Conservation (phyloP, 2,329 filamentous ascomycete genomes). For the Ophiocordyceps sinensis region DNA sequence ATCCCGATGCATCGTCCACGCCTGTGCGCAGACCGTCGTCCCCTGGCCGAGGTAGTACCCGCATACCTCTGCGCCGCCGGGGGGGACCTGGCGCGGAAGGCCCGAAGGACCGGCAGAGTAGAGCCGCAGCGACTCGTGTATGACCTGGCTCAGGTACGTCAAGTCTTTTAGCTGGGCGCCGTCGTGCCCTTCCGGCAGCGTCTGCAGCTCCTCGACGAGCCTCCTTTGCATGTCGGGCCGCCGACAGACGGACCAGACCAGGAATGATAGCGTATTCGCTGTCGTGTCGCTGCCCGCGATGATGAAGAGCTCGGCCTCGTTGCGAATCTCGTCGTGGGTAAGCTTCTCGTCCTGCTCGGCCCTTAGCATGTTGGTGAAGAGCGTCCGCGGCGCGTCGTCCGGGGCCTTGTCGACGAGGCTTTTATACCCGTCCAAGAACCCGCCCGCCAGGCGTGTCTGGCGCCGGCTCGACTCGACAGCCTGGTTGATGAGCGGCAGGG, state of each 20-base stretch:
- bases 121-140: conserved; percentile 30
- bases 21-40: conserved; percentile 23
- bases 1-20: conserved; percentile 30
- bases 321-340: conserved; percentile 2
- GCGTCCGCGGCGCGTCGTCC: conserved; percentile 11
- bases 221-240: conserved; percentile 12
- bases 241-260: conserved; percentile 22
- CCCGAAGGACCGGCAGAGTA: conserved; percentile 23
- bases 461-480: conserved; percentile 2
- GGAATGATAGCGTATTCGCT: conserved; percentile 29
- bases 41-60: conserved; percentile 25
- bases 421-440: conserved; percentile 14
- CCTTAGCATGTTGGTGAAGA: conserved; percentile 22
- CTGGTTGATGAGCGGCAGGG: conserved; percentile 9
- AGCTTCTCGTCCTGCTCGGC: conserved; percentile 14
- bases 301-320: conserved; percentile 23
- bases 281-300: conserved; percentile 35
- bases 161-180: conserved; percentile 11
- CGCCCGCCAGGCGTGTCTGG: conserved; percentile 10
- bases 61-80: conserved; percentile 20
- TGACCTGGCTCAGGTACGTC: conserved; percentile 24
- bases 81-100: conserved; percentile 25
- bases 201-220: conserved; percentile 19
- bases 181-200: conserved; percentile 13
- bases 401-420: conserved; percentile 7